Percentiles rank a stretch among this genome's conserved stretches.
phyloP scores from a whole-genome alignment of 2,329 filamentous ascomycete species.

The Arthrobotrys musiformis region DNA sequence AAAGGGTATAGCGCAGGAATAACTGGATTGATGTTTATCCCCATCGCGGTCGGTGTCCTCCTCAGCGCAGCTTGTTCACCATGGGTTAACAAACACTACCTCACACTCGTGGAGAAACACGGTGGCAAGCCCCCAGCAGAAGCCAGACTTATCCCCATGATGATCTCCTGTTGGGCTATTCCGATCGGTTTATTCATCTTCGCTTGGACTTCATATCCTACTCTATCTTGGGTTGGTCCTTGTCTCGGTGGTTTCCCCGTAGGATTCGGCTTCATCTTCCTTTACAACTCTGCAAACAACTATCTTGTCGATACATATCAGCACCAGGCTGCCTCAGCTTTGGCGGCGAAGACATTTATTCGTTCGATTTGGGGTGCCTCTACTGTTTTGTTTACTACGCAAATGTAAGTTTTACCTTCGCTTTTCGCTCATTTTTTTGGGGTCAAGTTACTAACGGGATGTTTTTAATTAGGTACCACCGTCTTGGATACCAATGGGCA shows the following conservation, averaged over 20 bases:
- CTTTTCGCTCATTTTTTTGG: not conserved
- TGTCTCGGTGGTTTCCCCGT: constrained; percentile 76
- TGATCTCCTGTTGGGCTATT: constrained; percentile 78
- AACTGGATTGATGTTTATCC: constrained; percentile 88
- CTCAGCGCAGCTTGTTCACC: constrained; percentile 75
- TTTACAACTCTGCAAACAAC: constrained; percentile 82
- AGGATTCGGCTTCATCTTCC: constrained; percentile 83
- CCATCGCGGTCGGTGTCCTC: constrained; percentile 79
- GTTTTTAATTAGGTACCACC: constrained; percentile 63
- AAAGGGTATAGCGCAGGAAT: constrained; percentile 80
- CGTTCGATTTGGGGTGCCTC: constrained; percentile 82
- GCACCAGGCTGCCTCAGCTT: constrained; percentile 80
- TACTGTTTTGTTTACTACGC: constrained; percentile 80
- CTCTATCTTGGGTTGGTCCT: constrained; percentile 77
- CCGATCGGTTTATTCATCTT: constrained; percentile 75
- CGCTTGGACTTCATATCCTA: constrained; percentile 75
- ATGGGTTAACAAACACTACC: constrained; percentile 82
- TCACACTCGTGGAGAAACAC: constrained; percentile 71
- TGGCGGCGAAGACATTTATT: constrained; percentile 83
- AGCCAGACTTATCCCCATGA: constrained; percentile 82
- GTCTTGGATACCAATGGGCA: constrained; percentile 80
- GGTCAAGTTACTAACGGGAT: constrained; percentile 1
- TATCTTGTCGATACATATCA: constrained; percentile 76
- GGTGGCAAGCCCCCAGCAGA: constrained; percentile 81
- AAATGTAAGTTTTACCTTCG: constrained; percentile 70